These are phyloP conservation scores for Daldinia grandis DNA, from an alignment of 495 filamentous ascomycete genomes.

Conservation along the genomic window DNA sequence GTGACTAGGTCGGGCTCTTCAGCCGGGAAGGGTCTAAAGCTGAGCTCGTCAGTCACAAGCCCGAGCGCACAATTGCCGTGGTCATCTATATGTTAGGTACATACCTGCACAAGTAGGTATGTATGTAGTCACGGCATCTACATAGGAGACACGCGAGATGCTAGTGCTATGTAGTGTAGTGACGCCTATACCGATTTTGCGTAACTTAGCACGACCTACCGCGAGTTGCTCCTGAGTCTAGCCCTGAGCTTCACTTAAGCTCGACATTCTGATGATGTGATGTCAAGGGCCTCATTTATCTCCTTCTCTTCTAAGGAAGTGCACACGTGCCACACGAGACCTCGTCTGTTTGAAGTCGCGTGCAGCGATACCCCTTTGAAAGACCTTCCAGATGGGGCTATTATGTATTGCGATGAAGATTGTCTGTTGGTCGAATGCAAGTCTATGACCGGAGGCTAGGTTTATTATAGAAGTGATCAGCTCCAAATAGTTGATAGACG, in stretches of 20 bases:
- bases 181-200: conserved; percentile 4
- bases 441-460: conserved; percentile 7
- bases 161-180: not conserved
- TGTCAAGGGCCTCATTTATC: conserved; percentile 1
- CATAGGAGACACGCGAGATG: conserved; percentile 7
- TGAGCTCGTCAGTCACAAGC: conserved; percentile 19
- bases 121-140: not conserved
- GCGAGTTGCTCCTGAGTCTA: not conserved
- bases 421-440: conserved; percentile 13
- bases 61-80: conserved; percentile 2
- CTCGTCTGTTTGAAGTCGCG: conserved; percentile 20
- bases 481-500: not conserved
- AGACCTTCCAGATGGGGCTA: conserved; percentile 34
- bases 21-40: conserved; percentile 5
- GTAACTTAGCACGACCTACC: conserved; percentile 14
- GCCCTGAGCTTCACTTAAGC: not conserved
- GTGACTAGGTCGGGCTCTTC: not conserved
- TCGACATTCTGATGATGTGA: conserved; percentile 15
- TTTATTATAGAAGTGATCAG: conserved; percentile 32
- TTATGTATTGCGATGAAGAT: conserved; percentile 9
- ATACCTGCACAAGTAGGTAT: no score
- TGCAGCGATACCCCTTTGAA: conserved; percentile 19
- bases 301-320: conserved; percentile 37
- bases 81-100: conserved; percentile 5
- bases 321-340: conserved; percentile 29